phyloP scores from a whole-genome alignment of 176 grass and related monocot genomes.

The Metroxylon sagu region DNA sequence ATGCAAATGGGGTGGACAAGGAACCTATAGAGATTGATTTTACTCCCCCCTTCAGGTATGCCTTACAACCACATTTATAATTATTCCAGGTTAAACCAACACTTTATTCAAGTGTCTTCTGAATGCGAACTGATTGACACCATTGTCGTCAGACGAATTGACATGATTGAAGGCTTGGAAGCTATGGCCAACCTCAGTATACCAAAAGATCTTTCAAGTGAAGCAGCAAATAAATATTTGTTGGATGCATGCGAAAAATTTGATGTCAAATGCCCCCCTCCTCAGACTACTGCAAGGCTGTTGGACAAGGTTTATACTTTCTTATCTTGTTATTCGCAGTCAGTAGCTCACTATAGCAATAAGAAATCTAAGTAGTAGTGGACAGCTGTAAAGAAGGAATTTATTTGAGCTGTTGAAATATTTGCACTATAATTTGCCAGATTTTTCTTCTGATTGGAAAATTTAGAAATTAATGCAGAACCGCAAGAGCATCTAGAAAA shows the following conservation, averaged over 20 bases:
- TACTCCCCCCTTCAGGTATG: slow-evolving; percentile 82
- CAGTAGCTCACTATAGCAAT: too few relatives aligned
- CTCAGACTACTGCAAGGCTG: slow-evolving; percentile 86
- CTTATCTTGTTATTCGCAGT: neutral
- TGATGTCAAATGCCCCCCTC: slow-evolving; percentile 88
- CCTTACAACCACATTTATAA: too few relatives aligned
- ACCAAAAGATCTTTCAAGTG: slow-evolving; percentile 78
- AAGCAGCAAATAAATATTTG: slow-evolving; percentile 71
- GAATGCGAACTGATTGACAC: too few relatives aligned
- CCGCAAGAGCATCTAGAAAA: too few relatives aligned
- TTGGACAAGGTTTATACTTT: slow-evolving; percentile 71
- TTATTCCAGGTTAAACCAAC: too few relatives aligned
- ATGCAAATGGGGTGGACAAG: slow-evolving; percentile 73
- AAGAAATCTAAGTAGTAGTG: too few relatives aligned
- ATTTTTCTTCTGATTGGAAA: too few relatives aligned
- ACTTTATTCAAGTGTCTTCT: too few relatives aligned
- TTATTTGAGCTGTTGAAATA: too few relatives aligned
- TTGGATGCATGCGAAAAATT: slow-evolving; percentile 67
- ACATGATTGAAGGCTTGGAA: slow-evolving; percentile 90
- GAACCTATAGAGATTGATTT: slow-evolving; percentile 94
- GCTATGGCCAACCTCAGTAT: slow-evolving; percentile 58
- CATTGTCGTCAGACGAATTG: slow-evolving; percentile 44
- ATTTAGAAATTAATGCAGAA: too few relatives aligned
- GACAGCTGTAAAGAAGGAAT: too few relatives aligned
- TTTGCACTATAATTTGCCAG: too few relatives aligned